Base-by-base conservation (phyloP, 2,329 filamentous ascomycete species). In the Trichoderma sp. region DNA sequence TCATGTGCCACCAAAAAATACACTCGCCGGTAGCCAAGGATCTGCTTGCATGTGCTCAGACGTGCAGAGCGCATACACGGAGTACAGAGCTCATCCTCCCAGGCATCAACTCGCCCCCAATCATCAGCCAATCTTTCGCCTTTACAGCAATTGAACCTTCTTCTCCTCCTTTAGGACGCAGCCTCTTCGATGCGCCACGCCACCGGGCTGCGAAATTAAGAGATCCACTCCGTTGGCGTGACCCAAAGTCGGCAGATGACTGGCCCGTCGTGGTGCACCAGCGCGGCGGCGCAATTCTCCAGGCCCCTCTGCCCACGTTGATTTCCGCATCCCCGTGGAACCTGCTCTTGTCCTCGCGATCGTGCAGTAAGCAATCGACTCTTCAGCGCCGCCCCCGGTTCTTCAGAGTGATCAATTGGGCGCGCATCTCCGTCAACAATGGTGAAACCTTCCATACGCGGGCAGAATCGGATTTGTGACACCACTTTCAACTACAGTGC, bases 191-290 rank as follows among this genome's bases (percentile, higher is more conserved):
- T 54, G 56, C 56, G 43, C 56, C 39, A 54, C 65, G 65, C 43
- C 52, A 43, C 54, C 43, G 37, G 43, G 30, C 14, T 51, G 43
- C 52, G 46, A 60, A 67, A 60, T 67, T 60, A 60, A 52, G 52
- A 32, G 65, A 46, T 60, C 65, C 65, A 67, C 65, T 59, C 49
- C 24, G 21, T 46, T 34, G 30, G 56, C 65, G 65, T 60, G 65
- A 67, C 65, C 32, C n/a, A 34, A 60, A 21, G 14, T 60, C 56
- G 55, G 58, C 18, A 59, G 13, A 58, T 66, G 39, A 66, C 63
- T 66, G 63, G 63, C 37, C 37, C 54, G 54, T 51, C 21, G 14
- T 2, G 63, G 28, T 24, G 30, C 56, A 26, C 28, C 56, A n/a
- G 55, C 32, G 18, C 21, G 46, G 46, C 52, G 18, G 32, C 32